These are phyloP conservation scores for Hemileccinum impolitum DNA, from an alignment of 768 basidiomycete genomes.

Conservation along the genomic window DNA sequence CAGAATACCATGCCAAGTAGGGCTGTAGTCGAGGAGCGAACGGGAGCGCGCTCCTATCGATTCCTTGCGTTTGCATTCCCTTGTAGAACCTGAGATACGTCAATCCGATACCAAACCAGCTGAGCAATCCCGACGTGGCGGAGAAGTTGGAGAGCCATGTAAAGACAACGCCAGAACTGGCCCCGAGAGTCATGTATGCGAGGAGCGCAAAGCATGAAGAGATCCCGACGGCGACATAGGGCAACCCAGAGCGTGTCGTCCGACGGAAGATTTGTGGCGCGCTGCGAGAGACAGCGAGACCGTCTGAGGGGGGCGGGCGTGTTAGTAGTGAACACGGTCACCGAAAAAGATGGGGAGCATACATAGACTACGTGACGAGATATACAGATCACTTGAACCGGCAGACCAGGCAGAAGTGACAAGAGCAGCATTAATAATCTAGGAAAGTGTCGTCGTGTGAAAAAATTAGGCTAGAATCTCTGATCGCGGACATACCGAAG, in stretches of 20 bases:
- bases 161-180: constrained; percentile 38
- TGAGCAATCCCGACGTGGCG: constrained; percentile 40
- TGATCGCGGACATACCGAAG: constrained; percentile 34
- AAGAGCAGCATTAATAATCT: constrained; percentile 40
- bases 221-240: constrained; percentile 37
- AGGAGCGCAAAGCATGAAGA: constrained; percentile 34
- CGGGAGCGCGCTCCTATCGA: constrained; percentile 46
- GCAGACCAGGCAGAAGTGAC: constrained; percentile 46
- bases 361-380: constrained; percentile 39
- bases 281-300: constrained; percentile 49
- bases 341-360: not conserved
- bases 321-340: not conserved
- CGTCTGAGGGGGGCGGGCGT: constrained; percentile 37
- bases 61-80: constrained; percentile 47
- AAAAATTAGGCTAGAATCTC: not conserved
- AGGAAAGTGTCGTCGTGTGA: not conserved
- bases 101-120: constrained; percentile 44
- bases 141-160: constrained; percentile 38
- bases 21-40: constrained; percentile 42
- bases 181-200: constrained; percentile 39
- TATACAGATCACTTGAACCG: constrained; percentile 38
- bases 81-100: constrained; percentile 46
- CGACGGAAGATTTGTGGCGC: constrained; percentile 51
- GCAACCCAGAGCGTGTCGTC: constrained; percentile 40
- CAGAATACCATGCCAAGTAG: constrained; percentile 37